Percentiles rank a stretch among this genome's conserved stretches.
Evolutionary conservation across 1,139 yeast genomes (phyloP).

Genomic region (Protomyces macrosporus): DNA sequence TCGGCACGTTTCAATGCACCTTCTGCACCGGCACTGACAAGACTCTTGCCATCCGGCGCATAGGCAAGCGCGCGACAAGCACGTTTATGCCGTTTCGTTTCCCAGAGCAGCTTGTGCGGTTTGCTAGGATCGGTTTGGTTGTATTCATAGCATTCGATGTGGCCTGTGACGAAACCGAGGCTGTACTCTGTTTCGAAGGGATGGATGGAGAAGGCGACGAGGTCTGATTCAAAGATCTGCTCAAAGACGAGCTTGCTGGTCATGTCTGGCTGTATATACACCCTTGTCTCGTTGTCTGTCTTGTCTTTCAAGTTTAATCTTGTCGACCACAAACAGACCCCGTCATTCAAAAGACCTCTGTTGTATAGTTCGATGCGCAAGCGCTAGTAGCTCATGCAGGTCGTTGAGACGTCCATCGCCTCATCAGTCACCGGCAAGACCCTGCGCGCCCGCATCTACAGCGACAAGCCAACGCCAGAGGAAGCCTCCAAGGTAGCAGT

Average conservation of each 20-base stretch:
- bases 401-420: background rate
- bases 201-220: constrained; percentile 10
- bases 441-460: background rate
- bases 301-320: no score
- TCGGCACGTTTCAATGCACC: constrained; percentile 26
- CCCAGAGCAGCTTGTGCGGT: constrained; percentile 14
- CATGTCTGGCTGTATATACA: background rate
- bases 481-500: background rate
- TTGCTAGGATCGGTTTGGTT: background rate
- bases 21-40: constrained; percentile 29
- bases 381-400: background rate
- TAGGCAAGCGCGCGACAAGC: constrained; percentile 23
- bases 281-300: no score
- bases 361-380: no score
- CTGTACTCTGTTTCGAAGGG: constrained; percentile 9
- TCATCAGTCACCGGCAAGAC: background rate
- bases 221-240: constrained; percentile 7
- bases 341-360: no score
- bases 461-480: background rate
- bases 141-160: constrained; percentile 3
- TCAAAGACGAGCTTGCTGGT: background rate
- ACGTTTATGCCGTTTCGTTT: constrained; percentile 25
- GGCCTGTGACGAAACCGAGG: constrained; percentile 15
- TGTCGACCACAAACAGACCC: no score
- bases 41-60: constrained; percentile 10